Base-by-base conservation (phyloP, 257 asterid species). In the Ophiorrhiza pumila region DNA sequence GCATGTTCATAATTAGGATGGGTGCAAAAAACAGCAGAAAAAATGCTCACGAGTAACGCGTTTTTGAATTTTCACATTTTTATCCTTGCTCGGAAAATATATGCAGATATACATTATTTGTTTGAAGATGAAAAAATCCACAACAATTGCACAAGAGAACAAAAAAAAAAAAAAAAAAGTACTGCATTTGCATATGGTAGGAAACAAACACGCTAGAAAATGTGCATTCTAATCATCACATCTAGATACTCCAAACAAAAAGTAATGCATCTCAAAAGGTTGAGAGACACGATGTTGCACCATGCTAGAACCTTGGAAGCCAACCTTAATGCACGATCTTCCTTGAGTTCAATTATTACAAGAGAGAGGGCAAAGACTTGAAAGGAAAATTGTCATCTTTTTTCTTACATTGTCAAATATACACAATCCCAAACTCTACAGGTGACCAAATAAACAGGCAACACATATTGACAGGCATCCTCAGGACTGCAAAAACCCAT, bases 371-470 rank as follows among this genome's bases (percentile, higher is more conserved):
- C 17, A 61, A 32, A 60, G 7, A 15, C 25, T 6, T 15, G 17
- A 11, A n/a, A n/a, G 15, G 64, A 15, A 29, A 37, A 20, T 34
- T 14, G 7, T 22, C 68, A 37, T 39, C 31, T 32, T 67, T 34
- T 72, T 78, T 35, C 96, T 83, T 83, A 93, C 98, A 72, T 88
- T 71, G 61, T 91, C 97, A 84, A 80, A 85, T 77, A 91, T 85
- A 83, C 95, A 94, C 99, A 94, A 75, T 94, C 99, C 99, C 97
- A 94, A 76, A 94, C 86, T 77, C 99, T 86, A 80, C 99, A 83
- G 76, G 81, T 94, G 99, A 76, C 99, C 99, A 85, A 86, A 91
- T 20, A 83, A 64, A 91, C 95, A 39, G 86, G 84, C 88, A 78
- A 69, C 65, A 75, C 63, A 69, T 85, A 80, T 82, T 74, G 79